Evolutionary conservation across 2,329 filamentous ascomycete species (phyloP).

Genomic region (Penicillium sp.): DNA sequence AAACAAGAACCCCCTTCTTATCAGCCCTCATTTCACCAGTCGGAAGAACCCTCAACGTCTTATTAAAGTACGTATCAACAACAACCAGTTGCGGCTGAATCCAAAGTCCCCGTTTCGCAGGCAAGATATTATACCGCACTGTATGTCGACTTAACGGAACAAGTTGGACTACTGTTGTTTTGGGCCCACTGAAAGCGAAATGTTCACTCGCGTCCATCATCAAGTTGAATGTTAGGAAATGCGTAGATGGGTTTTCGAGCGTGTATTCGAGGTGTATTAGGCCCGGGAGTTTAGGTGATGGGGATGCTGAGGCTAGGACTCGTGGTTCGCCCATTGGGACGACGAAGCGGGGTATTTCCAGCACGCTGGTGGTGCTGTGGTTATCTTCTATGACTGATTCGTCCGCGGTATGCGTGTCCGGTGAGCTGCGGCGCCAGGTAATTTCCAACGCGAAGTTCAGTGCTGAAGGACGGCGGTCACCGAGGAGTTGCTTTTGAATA

Average conservation of each 20-base stretch:
- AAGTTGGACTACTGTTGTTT: conserved; percentile 77
- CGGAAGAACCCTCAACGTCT: conserved; percentile 78
- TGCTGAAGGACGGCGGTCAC: conserved; percentile 76
- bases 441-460: conserved; percentile 77
- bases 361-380: conserved; percentile 66
- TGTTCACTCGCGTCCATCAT: conserved; percentile 90
- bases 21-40: conserved; percentile 69
- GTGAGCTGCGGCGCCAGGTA: conserved; percentile 66
- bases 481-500: conserved; percentile 75
- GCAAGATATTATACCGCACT: conserved; percentile 74
- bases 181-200: conserved; percentile 91
- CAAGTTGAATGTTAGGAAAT: conserved; percentile 91
- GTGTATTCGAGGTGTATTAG: conserved; percentile 64
- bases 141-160: conserved; percentile 78
- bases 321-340: conserved; percentile 85
- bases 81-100: conserved; percentile 75
- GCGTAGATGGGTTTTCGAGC: conserved; percentile 91
- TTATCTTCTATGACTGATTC: conserved; percentile 30
- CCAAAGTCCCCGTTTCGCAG: conserved; percentile 67
- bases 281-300: conserved; percentile 38
- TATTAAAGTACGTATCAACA: conserved; percentile 90
- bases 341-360: conserved; percentile 78
- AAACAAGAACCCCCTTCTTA: conserved; percentile 55
- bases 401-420: conserved; percentile 22
- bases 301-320: conserved; percentile 64